Base-by-base conservation (phyloP, 768 basidiomycete species). In the Coprinopsis sp. region DNA sequence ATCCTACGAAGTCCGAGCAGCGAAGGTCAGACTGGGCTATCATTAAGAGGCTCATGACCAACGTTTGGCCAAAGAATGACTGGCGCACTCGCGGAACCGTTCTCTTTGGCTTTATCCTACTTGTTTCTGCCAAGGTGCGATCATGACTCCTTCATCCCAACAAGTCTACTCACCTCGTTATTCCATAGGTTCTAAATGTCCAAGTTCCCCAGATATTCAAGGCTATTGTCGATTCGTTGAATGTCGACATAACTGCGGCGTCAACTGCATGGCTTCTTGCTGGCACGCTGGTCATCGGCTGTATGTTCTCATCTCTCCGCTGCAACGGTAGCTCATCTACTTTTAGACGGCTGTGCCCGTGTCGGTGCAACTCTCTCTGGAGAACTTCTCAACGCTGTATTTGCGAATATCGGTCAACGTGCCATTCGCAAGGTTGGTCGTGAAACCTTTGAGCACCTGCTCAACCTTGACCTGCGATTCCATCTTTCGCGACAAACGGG, bases 161-260 rank as follows among this genome's bases (percentile, higher is more conserved):
- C 3, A 39, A 19, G 30, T 13, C 11, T 31, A 47, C 23, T 33
- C 19, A 16, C 28, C 29, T 18, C 33, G 2, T 22, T 31, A 34
- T 42, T n/a, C 7, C 40, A 24, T 46, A 93, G 92, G 67, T 96
- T 34, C 68, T 97, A 47, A 99, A 97, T 61, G 96, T 99, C 1
- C 95, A 98, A 74, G 94, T 99, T n/a, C 96, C 96, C 1, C 79
- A 91, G 54, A 70, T 98, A 51, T 99, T 99, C 78, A 98, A 97
- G 66, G 65, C 75, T 22, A 79, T 99, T 33, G 82, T 99, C 43
- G 95, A 99, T 61, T 65, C 88, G 1, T 71, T 99, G 51, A 96
- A 97, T 57, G 71, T 98, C 25, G 82, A 87, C 22, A 72, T 96
- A 27, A 78, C 84, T 11, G 66, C 81, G 11, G 62, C 73, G 6